Percentiles rank a stretch among this genome's conserved stretches.
Conservation (phyloP, 139 green algal genomes). For the Coelastrella sp. region DNA sequence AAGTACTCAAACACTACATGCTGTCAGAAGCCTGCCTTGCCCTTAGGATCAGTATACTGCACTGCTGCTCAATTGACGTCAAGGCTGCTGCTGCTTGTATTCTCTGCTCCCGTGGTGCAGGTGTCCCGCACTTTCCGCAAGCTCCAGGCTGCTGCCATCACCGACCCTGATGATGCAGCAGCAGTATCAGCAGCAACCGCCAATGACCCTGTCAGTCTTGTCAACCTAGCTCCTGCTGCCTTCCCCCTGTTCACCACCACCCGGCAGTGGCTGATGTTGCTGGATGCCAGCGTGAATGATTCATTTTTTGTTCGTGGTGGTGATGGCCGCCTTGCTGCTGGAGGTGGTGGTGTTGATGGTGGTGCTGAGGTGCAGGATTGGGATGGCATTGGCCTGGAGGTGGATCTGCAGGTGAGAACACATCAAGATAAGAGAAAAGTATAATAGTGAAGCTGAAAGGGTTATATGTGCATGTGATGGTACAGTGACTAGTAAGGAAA, state of each 20-base stretch:
- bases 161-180: conserved; percentile 17
- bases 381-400: conserved; percentile 46
- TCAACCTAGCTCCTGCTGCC: conserved; percentile 65
- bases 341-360: conserved; percentile 1
- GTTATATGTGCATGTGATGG: neutral
- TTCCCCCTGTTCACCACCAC: conserved; percentile 85
- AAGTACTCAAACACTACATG: too few species aligned
- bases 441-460: neutral
- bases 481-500: neutral
- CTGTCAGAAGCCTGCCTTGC: too few species aligned
- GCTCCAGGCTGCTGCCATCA: conserved; percentile 66
- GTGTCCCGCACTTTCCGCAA: conserved; percentile 72
- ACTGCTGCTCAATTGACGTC: too few species aligned
- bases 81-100: too few species aligned
- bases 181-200: conserved; percentile 35
- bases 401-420: conserved; percentile 31
- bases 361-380: conserved; percentile 13
- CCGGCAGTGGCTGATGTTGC: conserved; percentile 67
- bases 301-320: conserved; percentile 75
- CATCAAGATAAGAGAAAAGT: too few species aligned
- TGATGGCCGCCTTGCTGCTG: conserved; percentile 16
- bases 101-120: conserved; percentile 50
- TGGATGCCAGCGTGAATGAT: conserved; percentile 66
- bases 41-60: too few species aligned
- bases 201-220: conserved; percentile 36